phyloP scores from a whole-genome alignment of 1,284 basidiomycete species.

The Naganishia albida region DNA sequence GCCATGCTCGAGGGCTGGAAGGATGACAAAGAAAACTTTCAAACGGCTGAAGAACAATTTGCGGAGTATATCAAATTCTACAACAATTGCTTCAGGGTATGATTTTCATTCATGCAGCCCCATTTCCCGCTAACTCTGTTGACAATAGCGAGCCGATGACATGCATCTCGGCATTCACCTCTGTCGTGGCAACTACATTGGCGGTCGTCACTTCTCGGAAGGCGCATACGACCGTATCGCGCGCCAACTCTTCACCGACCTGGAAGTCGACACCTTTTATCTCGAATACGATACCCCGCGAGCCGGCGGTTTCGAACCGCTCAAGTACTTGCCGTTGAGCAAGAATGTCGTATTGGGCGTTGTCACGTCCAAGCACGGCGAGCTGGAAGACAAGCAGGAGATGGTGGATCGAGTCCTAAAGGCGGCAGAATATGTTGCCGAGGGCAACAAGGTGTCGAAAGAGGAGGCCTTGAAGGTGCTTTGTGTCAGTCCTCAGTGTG shows the following conservation, averaged over 20 bases:
- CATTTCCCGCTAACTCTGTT: background rate
- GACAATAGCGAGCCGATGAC: conserved; percentile 60
- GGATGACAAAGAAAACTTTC: conserved; percentile 64
- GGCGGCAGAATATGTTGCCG: conserved; percentile 61
- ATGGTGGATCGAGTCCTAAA: conserved; percentile 64
- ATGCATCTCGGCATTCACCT: conserved; percentile 71
- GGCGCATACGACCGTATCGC: conserved; percentile 75
- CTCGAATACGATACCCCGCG: conserved; percentile 72
- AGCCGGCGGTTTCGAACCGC: conserved; percentile 69
- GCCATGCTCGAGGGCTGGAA: conserved; percentile 47
- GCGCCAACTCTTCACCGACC: conserved; percentile 65
- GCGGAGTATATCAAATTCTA: conserved; percentile 70
- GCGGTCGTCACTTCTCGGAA: conserved; percentile 68
- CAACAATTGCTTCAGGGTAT: conserved; percentile 64
- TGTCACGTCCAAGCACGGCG: conserved; percentile 68
- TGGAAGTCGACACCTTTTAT: conserved; percentile 75
- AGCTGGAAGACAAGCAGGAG: conserved; percentile 65
- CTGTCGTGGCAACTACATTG: conserved; percentile 75
- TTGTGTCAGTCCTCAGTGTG: conserved; percentile 46
- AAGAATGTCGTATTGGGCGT: conserved; percentile 73
- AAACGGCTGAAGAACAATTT: conserved; percentile 65
- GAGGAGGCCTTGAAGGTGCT: conserved; percentile 41
- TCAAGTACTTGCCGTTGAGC: conserved; percentile 63
- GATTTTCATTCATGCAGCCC: background rate
- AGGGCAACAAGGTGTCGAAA: conserved; percentile 34